Evolutionary conservation across 2,329 filamentous ascomycete species (phyloP), one percentile per base, ranked within the genome.

Genomic region (Hypoxylon sp.): DNA sequence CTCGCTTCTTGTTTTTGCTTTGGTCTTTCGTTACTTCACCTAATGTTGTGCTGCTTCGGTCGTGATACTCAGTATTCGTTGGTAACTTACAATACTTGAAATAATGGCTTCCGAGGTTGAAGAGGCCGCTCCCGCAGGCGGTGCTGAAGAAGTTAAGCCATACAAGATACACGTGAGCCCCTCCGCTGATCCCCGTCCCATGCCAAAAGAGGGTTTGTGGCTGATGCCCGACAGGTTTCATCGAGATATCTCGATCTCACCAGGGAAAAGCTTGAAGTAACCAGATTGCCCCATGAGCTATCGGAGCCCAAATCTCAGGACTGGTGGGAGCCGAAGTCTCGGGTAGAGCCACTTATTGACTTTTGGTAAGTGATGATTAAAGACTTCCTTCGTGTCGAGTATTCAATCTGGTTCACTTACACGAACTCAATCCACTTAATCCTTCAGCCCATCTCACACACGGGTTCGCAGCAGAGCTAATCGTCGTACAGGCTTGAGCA

Each of bases 201-300:
- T 6, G 24, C 11, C n/a, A 47, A 6, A 6, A 34, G 24, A 37
- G 24, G 44, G 5, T 11, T 32, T 64, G 60, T 71, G 58, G 70
- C 76, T 80, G 59, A 79, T 11, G 17, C 32, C 41, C 47, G 6
- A 28, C 58, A 90, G 88, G 85, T 91, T 15, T 90, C 88, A 2
- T 85, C 83, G 56, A 87, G 85, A 70, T 91, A 91, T 74, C 81
- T 91, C 1, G 84, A 90, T 47, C 80, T 91, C 62, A 91, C 89
- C 5, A 84, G 80, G 71, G 84, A 87, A 73, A 92, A 91, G 74
- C 80, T 91, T 8, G 86, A 90, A 71, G 80, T 91, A 47, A 88
- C 87, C 20, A 81, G 89, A 60, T 76, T 91, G 28, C 89, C 89
- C 41, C 85, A 87, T 69, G 87, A 90, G 68, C 71, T 81, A 2